phyloP scores from a whole-genome alignment of 179 eudicot genomes.

The Camellia oleifera region DNA sequence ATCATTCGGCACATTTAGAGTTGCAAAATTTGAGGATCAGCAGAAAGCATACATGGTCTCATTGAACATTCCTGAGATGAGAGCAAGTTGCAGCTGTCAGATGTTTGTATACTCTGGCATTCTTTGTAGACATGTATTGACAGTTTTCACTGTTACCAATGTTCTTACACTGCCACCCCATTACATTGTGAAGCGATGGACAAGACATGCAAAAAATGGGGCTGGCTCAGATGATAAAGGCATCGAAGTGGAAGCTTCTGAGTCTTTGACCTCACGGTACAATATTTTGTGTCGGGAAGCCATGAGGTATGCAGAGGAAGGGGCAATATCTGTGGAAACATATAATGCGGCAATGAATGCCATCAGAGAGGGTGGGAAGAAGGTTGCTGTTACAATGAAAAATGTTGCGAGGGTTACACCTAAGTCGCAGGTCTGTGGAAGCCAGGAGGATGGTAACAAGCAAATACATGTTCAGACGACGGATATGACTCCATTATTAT shows the following conservation, averaged over 20 bases:
- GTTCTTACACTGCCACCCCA: slow-evolving; percentile 72
- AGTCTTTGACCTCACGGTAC: slow-evolving; percentile 53
- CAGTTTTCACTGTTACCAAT: slow-evolving; percentile 74
- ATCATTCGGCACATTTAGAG: slow-evolving; percentile 49
- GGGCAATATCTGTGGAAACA: slow-evolving; percentile 51
- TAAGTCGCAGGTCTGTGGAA: slow-evolving; percentile 34
- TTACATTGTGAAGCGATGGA: slow-evolving; percentile 79
- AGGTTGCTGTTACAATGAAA: slow-evolving; percentile 45
- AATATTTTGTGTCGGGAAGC: slow-evolving; percentile 65
- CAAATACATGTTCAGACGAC: slow-evolving; percentile 19
- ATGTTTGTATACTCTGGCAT: slow-evolving; percentile 77
- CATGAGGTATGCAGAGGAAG: slow-evolving; percentile 64
- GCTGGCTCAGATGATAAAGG: slow-evolving; percentile 33
- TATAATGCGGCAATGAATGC: slow-evolving; percentile 47
- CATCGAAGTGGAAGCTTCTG: slow-evolving; percentile 28
- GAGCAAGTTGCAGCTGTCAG: slow-evolving; percentile 65
- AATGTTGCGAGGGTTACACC: slow-evolving; percentile 41
- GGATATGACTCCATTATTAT: slow-evolving; percentile 26
- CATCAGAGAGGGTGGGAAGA: slow-evolving; percentile 56
- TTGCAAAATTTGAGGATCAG: slow-evolving; percentile 74
- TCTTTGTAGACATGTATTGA: slow-evolving; percentile 71
- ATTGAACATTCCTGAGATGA: slow-evolving; percentile 47
- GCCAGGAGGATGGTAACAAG: slow-evolving; percentile 38
- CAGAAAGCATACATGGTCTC: slow-evolving; percentile 54
- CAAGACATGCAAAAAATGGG: slow-evolving; percentile 56